These are phyloP conservation scores for Eruca vesicaria DNA, from an alignment of 441 rosid species.

Conservation along the genomic window DNA sequence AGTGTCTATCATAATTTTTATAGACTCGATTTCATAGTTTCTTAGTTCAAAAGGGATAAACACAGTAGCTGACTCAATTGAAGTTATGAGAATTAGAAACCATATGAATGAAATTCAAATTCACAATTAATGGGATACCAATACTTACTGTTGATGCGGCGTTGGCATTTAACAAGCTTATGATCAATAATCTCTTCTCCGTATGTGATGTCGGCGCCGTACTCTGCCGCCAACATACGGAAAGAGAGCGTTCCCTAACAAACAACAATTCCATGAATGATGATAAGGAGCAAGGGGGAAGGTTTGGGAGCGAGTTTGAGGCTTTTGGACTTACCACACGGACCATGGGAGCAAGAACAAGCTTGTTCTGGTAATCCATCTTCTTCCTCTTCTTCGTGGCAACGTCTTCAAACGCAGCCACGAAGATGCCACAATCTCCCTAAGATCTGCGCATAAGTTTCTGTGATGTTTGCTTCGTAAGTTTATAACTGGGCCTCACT, in stretches of 20 bases:
- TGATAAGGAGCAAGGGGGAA: background rate
- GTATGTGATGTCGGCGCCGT: constrained; percentile 79
- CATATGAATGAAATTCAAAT: constrained; percentile 5
- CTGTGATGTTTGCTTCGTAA: background rate
- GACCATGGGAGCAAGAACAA: constrained; percentile 93
- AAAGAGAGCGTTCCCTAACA: constrained; percentile 72
- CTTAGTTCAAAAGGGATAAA: no score
- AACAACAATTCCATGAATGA: background rate
- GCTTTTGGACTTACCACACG: constrained; percentile 77
- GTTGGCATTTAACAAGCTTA: constrained; percentile 68
- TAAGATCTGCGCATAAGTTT: constrained; percentile 11
- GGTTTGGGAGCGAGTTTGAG: background rate
- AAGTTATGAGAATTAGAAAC: background rate
- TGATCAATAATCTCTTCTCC: constrained; percentile 84
- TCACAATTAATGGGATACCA: background rate
- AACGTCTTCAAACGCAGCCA: constrained; percentile 21
- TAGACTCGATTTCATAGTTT: no score
- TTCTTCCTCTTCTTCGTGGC: constrained; percentile 27
- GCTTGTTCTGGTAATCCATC: constrained; percentile 84
- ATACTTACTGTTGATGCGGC: constrained; percentile 52
- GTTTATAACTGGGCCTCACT: background rate
- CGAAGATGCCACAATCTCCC: background rate
- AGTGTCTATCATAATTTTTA: no score
- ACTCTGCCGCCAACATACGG: constrained; percentile 68
- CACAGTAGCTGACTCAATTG: no score